Evolutionary conservation across 176 grass and related monocot species (phyloP).

Genomic region (Thalia dealbata): DNA sequence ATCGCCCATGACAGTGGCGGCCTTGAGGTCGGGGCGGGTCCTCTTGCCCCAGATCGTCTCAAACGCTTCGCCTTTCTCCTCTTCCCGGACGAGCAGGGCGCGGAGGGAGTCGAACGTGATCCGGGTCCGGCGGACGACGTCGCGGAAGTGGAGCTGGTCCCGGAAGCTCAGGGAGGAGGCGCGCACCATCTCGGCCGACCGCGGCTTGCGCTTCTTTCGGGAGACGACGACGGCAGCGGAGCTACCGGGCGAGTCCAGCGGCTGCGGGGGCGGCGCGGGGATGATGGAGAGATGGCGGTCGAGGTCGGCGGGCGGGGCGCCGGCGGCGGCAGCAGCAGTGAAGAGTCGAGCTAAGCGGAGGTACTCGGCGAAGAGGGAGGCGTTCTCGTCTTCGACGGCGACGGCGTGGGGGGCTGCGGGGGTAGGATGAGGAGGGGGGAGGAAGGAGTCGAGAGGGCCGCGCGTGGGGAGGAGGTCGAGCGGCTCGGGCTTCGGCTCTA

Average conservation of each 20-base stretch:
- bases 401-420: background rate
- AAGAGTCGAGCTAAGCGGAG: constrained; percentile 5
- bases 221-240: constrained; percentile 23
- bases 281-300: background rate
- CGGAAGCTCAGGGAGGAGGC: constrained; percentile 54
- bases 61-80: constrained; percentile 42
- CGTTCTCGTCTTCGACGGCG: background rate
- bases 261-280: background rate
- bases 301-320: too few relatives aligned
- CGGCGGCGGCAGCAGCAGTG: background rate
- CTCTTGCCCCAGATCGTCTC: constrained; percentile 12
- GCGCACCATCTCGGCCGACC: constrained; percentile 87
- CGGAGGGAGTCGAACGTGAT: constrained; percentile 90
- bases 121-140: constrained; percentile 70
- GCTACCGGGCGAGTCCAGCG: constrained; percentile 14
- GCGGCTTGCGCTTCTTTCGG: constrained; percentile 62
- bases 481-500: constrained; percentile 15
- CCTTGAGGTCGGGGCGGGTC: constrained; percentile 55
- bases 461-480: background rate
- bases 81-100: constrained; percentile 43
- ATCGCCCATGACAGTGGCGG: constrained; percentile 62
- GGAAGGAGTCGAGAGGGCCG: background rate
- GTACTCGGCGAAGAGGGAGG: constrained; percentile 13
- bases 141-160: constrained; percentile 90
- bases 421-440: background rate